These are phyloP conservation scores for Nicotiana sylvestris DNA, from an alignment of 257 asterid species.

Conservation along the genomic window DNA sequence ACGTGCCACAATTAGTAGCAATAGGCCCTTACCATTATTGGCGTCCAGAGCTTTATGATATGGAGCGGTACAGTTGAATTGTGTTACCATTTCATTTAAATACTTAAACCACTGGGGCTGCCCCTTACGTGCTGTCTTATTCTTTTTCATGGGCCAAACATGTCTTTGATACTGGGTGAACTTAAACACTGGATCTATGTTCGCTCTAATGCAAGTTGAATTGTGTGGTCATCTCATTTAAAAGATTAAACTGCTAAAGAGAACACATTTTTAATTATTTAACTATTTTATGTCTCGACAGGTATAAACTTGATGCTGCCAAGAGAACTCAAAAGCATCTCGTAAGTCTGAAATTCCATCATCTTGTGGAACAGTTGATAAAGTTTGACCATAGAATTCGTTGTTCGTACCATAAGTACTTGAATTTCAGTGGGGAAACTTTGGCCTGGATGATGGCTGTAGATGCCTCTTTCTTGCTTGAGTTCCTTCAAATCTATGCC, in stretches of 20 bases:
- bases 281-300: too few species aligned
- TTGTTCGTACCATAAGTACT: conserved; percentile 39
- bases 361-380: conserved; percentile 23
- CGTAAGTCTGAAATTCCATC: conserved; percentile 18
- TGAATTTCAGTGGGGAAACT: conserved; percentile 31
- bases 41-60: conserved; percentile 39
- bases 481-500: conserved; percentile 40
- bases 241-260: too few species aligned
- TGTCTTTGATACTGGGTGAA: too few species aligned
- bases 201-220: too few species aligned
- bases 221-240: too few species aligned
- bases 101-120: too few species aligned
- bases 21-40: conserved; percentile 58
- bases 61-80: conserved; percentile 34
- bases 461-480: conserved; percentile 47
- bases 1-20: conserved; percentile 48
- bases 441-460: conserved; percentile 60
- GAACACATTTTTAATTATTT: too few species aligned
- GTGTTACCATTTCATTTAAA: too few species aligned
- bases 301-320: conserved; percentile 50
- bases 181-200: too few species aligned
- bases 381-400: conserved; percentile 32
- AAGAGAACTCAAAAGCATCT: conserved; percentile 31
- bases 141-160: too few species aligned
- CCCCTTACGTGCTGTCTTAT: too few species aligned